Base-by-base conservation (phyloP, 176 grass and related monocot species). In the Panicum miliaceum region DNA sequence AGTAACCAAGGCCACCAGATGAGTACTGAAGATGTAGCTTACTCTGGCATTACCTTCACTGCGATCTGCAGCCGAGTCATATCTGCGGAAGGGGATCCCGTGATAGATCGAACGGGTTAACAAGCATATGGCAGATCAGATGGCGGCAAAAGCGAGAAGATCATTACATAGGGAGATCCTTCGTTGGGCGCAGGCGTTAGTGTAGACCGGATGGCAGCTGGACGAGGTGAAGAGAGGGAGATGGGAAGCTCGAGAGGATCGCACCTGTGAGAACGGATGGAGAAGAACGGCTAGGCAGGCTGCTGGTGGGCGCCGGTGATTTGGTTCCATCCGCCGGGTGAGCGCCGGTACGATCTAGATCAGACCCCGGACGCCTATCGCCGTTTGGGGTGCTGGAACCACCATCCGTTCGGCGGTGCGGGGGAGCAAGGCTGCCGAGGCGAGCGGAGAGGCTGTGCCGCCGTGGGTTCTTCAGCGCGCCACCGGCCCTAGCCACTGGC, bases 141-240 rank as follows among this genome's bases (percentile, higher is more conserved):
- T 79, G 47, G 2, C 37, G 0, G 27, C 3, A 6, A 40, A 46
- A 59, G 3, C 1, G 4, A 62, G 9, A 3, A 43, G 45, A 81
- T 23, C 50, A 12, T 35, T 25, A n/a, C 12, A 19, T 27, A 38
- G 0, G 19, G 71, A 85, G 78, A 90, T 82, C 88, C 32, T 26
- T 26, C 4, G 9, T 64, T 23, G 52, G 41, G 42, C 51, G 29
- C 22, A n/a, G 12, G 2, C 15, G 14, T 64, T 0, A 37, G 8
- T 19, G 29, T 32, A 74, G 32, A 51, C 3, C 11, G 40, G 9
- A 22, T 51, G 12, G 18, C 35, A 36, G 48, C 20, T 51, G 25
- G 29, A 81, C 80, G 25, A 16, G 66, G 11, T 25, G 65, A 4
- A 16, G 51, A 45, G 8, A 59, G 64, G 40, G 20, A n/a, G 2